phyloP scores from a whole-genome alignment of 768 basidiomycete genomes.

The Pleurotus pulmonarius region DNA sequence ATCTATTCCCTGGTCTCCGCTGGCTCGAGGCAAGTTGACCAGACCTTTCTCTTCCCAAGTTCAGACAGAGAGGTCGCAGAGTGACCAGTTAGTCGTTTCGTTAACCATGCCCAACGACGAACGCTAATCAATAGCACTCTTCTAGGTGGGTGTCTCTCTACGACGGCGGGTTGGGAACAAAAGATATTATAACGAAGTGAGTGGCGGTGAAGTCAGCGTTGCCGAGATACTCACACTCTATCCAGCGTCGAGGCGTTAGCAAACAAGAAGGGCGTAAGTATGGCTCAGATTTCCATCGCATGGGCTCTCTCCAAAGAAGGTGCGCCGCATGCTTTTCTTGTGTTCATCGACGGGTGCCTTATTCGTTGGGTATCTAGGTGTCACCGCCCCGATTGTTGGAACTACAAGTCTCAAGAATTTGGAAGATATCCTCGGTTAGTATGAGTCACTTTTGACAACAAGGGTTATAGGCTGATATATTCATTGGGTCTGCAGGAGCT shows the following conservation, averaged over 20 bases:
- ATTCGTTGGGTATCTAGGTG: constrained; percentile 16
- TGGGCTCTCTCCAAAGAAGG: constrained; percentile 38
- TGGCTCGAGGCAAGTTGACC: constrained; percentile 29
- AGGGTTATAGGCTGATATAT: not conserved
- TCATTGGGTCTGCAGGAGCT: not conserved
- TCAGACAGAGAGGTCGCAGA: constrained; percentile 21
- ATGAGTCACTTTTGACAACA: no score
- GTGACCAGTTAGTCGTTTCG: constrained; percentile 13
- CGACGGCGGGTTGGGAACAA: not conserved
- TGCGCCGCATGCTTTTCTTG: not conserved
- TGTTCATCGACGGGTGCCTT: not conserved
- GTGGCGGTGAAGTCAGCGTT: constrained; percentile 13
- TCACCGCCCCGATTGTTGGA: constrained; percentile 50
- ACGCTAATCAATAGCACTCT: no score
- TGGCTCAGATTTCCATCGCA: constrained; percentile 44
- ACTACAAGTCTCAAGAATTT: constrained; percentile 28
- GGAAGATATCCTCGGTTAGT: not conserved
- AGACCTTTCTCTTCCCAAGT: constrained; percentile 20
- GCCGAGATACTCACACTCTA: not conserved
- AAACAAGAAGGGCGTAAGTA: constrained; percentile 35
- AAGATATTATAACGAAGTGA: constrained; percentile 25
- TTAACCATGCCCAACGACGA: not conserved
- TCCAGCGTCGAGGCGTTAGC: constrained; percentile 42
- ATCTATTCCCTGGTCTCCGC: constrained; percentile 36
- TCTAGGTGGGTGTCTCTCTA: not conserved